These are phyloP conservation scores for Podospora appendiculata DNA, from an alignment of 495 filamentous ascomycete species.

Conservation along the genomic window DNA sequence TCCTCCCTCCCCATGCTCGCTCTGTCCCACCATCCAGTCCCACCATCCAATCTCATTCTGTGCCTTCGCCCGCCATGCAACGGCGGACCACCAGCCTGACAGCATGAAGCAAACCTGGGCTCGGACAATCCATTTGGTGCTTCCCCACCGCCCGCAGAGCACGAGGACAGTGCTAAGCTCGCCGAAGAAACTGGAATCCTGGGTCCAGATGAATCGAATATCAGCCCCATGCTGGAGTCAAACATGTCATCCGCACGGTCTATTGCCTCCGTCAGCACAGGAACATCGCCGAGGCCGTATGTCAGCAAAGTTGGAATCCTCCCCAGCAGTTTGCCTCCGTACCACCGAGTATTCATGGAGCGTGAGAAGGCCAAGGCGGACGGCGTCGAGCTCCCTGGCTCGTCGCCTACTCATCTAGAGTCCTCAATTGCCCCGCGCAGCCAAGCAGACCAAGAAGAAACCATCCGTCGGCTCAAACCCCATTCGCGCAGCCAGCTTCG, in stretches of 20 bases:
- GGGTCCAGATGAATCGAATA: slow-evolving; percentile 4
- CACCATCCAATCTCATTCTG: not conserved
- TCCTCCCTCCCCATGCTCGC: not conserved
- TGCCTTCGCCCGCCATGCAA: not conserved
- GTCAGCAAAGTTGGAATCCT: slow-evolving; percentile 82
- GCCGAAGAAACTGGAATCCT: slow-evolving; percentile 11
- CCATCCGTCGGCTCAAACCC: slow-evolving; percentile 67
- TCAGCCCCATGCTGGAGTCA: slow-evolving; percentile 26
- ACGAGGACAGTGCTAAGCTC: slow-evolving; percentile 15
- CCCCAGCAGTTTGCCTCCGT: slow-evolving; percentile 80
- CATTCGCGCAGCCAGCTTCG: slow-evolving; percentile 57
- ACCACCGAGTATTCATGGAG: slow-evolving; percentile 85
- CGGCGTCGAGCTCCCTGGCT: slow-evolving; percentile 26
- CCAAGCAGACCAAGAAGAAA: slow-evolving; percentile 68
- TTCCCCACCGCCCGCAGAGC: slow-evolving; percentile 20
- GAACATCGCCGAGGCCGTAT: slow-evolving; percentile 42
- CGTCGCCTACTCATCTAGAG: slow-evolving; percentile 34
- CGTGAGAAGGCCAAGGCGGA: slow-evolving; percentile 45
- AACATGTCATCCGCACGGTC: slow-evolving; percentile 37
- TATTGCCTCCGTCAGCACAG: slow-evolving; percentile 34
- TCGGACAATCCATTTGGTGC: slow-evolving; percentile 31
- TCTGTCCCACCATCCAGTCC: not conserved
- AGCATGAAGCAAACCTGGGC: slow-evolving; percentile 17
- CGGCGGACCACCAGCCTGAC: slow-evolving; percentile 8
- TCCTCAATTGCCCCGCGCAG: slow-evolving; percentile 47